phyloP scores from a whole-genome alignment of 208 protist species.

The Phytomonas sp. region DNA sequence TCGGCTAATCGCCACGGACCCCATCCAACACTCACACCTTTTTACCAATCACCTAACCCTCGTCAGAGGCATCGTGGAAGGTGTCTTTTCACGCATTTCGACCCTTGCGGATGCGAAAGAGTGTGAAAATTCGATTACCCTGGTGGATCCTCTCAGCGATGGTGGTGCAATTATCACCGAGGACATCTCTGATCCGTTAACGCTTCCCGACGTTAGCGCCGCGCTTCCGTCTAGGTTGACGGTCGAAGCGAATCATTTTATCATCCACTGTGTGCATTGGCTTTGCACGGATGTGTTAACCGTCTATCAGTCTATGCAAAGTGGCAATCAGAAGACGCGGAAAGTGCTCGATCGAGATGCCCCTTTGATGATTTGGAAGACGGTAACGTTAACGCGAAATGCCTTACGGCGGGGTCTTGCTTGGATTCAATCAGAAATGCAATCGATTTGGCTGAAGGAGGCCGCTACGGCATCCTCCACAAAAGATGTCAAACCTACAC shows the following conservation, averaged over 20 bases:
- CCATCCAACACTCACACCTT: constrained; percentile 30
- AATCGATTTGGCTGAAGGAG: neutral
- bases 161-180: neutral
- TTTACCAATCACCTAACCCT: constrained; percentile 36
- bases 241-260: constrained; percentile 52
- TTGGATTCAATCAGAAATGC: constrained; percentile 28
- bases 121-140: neutral
- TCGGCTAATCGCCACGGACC: constrained; percentile 24
- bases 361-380: constrained; percentile 36
- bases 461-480: neutral
- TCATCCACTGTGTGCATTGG: constrained; percentile 54
- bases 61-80: constrained; percentile 17
- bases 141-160: neutral
- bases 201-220: neutral
- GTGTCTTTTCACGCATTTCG: constrained; percentile 34
- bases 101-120: constrained; percentile 29
- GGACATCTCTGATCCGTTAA: neutral
- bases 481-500: neutral
- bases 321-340: constrained; percentile 7
- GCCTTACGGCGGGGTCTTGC: constrained; percentile 40
- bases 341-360: constrained; percentile 54
- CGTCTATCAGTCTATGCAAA: constrained; percentile 19
- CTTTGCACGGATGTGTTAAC: constrained; percentile 39
- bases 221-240: constrained; percentile 30
- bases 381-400: constrained; percentile 33